Evolutionary conservation across 23 red algal species (phyloP), one percentile per base, ranked within the genome.

Genomic region (Gracilaria domingensis): DNA sequence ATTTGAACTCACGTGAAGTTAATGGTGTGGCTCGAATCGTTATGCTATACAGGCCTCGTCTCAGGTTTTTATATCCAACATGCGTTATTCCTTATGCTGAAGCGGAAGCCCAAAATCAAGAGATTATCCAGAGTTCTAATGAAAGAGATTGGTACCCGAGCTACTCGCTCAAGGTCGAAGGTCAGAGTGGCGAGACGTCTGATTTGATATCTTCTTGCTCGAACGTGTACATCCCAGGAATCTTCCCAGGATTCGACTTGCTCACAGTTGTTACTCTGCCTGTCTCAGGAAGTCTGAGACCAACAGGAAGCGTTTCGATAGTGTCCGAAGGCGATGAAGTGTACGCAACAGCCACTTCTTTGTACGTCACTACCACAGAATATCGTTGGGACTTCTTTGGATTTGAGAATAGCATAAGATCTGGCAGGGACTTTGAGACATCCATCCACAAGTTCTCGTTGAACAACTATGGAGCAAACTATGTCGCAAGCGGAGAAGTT

Each of bases 11-110:
- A 14, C 26, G 80, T 2, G 67, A 75, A n/a, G 80, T 93, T 17
- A 80, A 93, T 20, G 90, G 90, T 17, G 90, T 93, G 25, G 90
- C 90, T 38, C 90, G 90, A 61, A 75, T 93, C 17, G 90, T 93
- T 33, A 58, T 93, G 26, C 29, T 62, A 4, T 85, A 75, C 21
- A 80, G 38, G 18, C 29, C 72, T 1, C 56, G 48, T 8, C 35
- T 89, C 49, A 75, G 86, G 50, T 56, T 89, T 38, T 45, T 16
- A 16, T 89, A 79, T 33, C 70, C 86, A 40, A 30, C 47, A 2
- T 39, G 86, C 39, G 2, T 20, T 12, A 8, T 80, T 54, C 25
- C 69, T 25, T 59, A 59, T 37, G 55, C 61, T 14, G 32, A 89
- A 45, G 58, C 86, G 12, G 33, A 44, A 37, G 20, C 20, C 13